Base-by-base conservation (phyloP, 2,329 filamentous ascomycete genomes). In the Dryadomyces sulphureus region DNA sequence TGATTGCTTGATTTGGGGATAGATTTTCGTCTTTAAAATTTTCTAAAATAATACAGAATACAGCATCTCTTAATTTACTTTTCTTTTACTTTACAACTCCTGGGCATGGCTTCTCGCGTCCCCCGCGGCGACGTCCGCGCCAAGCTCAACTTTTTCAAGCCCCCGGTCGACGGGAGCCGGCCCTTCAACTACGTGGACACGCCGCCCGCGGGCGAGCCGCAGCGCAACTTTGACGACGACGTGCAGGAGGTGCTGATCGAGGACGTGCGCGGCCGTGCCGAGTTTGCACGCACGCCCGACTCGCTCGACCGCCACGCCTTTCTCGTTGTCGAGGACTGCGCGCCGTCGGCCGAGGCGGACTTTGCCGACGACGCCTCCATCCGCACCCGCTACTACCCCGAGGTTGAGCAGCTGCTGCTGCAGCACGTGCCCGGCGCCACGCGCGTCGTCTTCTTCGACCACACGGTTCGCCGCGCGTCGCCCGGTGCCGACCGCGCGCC, bases 371-470 rank as follows among this genome's bases (percentile, higher is more conserved):
- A 88, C 55, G 74, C 69, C 11, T 75, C 74, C 49, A 84, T 95
- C 62, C 65, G 74, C 56, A 56, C 64, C 1, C 71, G 77, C 45
- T 95, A 94, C 69, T 95, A 95, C 65, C 82, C 86, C 0, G 87
- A 94, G 59, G 75, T 94, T 8, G 81, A 89, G 63, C 60, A 71
- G 42, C 65, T 94, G 22, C 66, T 95, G 1, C 65, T 88, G 2
- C 65, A 75, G 14, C 62, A 76, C 48, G 68, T 93, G 16, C 78
- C 81, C 0, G 84, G 81, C 45, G 72, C 75, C 22, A 70, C 74
- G 47, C 70, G 72, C 5, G 68, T 94, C 25, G 67, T 85, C 54
- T 66, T 94, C 58, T 94, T 94, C 64, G 87, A 94, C 67, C 84
- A 94, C 66, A 94, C 87, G 7, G 77, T 94, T 60, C 81, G 88